phyloP scores from a whole-genome alignment of 1,139 yeast genomes.

The Chernovozyma aurita region DNA sequence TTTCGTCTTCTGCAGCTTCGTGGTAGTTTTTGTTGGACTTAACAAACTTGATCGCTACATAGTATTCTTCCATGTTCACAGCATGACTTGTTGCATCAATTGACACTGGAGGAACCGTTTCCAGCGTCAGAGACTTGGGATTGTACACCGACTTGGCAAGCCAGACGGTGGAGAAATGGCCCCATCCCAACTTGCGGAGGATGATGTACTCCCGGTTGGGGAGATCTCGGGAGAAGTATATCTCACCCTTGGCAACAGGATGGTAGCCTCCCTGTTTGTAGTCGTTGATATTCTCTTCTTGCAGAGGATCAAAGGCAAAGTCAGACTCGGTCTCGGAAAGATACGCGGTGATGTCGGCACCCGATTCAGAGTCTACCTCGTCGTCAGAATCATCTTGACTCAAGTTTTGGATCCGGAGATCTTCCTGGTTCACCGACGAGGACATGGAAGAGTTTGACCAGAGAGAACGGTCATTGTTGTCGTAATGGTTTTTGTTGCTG shows the following conservation, averaged over 20 bases:
- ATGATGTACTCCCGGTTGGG: constrained; percentile 26
- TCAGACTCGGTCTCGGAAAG: constrained; percentile 24
- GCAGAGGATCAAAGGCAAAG: constrained; percentile 28
- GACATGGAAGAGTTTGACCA: too few species aligned
- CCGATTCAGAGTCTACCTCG: too few species aligned
- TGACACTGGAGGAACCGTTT: too few species aligned
- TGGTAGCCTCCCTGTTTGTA: constrained; percentile 42
- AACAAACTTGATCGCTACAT: constrained; percentile 42
- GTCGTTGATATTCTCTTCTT: constrained; percentile 35
- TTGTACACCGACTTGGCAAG: constrained; percentile 46
- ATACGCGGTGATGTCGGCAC: constrained; percentile 9
- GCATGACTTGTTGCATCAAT: too few species aligned
- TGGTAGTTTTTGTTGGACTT: constrained; percentile 35
- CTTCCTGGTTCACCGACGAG: too few species aligned
- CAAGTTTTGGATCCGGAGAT: too few species aligned
- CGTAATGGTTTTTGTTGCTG: too few species aligned
- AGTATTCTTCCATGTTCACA: too few species aligned
- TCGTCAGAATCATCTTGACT: too few species aligned
- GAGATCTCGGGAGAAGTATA: constrained; percentile 25
- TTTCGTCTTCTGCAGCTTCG: constrained; percentile 43
- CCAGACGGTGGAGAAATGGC: constrained; percentile 90
- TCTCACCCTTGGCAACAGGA: constrained; percentile 37
- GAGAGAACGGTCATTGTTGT: too few species aligned
- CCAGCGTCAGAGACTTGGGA: too few species aligned
- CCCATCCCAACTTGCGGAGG: constrained; percentile 65